Conservation (phyloP, 208 protist genomes). For the Borovskyia barvae region DNA sequence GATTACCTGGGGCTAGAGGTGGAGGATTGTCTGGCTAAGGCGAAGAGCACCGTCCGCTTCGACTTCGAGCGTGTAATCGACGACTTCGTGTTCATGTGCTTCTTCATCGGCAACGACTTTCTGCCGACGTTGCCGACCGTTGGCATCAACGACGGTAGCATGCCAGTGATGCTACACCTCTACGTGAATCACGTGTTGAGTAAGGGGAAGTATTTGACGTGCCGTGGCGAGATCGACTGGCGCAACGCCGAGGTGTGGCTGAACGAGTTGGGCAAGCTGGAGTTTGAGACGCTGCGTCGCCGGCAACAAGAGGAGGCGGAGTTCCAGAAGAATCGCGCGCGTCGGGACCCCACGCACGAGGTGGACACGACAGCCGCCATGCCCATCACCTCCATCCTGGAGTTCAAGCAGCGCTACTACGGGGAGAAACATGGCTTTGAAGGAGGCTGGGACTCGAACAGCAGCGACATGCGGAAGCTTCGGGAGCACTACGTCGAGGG, state of each 20-base stretch:
- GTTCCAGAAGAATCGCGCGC: slow-evolving; percentile 63
- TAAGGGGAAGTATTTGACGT: slow-evolving; percentile 74
- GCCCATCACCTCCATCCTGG: slow-evolving; percentile 49
- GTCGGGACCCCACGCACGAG: slow-evolving; percentile 66
- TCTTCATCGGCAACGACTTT: slow-evolving; percentile 99
- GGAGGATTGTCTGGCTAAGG: slow-evolving; percentile 23
- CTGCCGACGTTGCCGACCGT: slow-evolving; percentile 95
- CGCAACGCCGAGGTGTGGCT: slow-evolving; percentile 68
- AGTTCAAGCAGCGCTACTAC: slow-evolving; percentile 90
- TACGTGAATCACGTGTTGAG: slow-evolving; percentile 79
- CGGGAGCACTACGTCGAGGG: slow-evolving; percentile 86
- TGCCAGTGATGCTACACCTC: slow-evolving; percentile 82
- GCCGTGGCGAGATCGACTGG: slow-evolving; percentile 78
- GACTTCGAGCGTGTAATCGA: slow-evolving; percentile 95
- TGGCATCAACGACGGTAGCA: slow-evolving; percentile 93
- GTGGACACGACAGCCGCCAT: slow-evolving; percentile 26
- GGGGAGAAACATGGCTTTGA: slow-evolving; percentile 80
- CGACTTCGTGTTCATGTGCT: slow-evolving; percentile 98
- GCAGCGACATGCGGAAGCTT: slow-evolving; percentile 65
- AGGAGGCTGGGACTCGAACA: slow-evolving; percentile 65
- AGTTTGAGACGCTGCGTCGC: slow-evolving; percentile 69
- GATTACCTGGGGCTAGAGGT: slow-evolving; percentile 96
- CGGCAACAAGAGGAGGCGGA: slow-evolving; percentile 76
- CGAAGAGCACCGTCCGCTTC: slow-evolving; percentile 15
- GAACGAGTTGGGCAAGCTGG: slow-evolving; percentile 61